phyloP scores from a whole-genome alignment of 192 early-diverging fungal species.

The Backusella australiensis region DNA sequence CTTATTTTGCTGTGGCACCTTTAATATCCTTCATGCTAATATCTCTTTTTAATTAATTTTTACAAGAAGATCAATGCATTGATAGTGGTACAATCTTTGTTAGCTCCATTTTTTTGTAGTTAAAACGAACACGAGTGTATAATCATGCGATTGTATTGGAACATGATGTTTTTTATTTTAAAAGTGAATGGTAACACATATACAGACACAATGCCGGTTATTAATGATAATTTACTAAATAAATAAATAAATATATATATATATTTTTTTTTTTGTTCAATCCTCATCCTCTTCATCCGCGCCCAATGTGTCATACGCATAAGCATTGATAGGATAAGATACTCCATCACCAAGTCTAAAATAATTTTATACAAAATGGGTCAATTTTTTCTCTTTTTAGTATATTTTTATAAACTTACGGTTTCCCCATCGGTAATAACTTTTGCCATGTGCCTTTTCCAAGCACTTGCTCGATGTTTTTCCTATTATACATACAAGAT shows the following conservation, averaged over 20 bases:
- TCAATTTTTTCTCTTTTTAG: neutral
- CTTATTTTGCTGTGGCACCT: neutral
- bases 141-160: neutral
- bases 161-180: neutral
- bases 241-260: neutral
- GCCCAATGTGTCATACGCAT: conserved; percentile 30
- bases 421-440: conserved; percentile 30
- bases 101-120: no score
- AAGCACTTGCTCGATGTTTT: conserved; percentile 34
- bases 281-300: conserved; percentile 28
- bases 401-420: conserved; percentile 18
- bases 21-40: neutral
- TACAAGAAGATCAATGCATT: neutral
- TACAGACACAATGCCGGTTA: neutral
- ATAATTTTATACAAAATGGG: neutral
- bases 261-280: neutral
- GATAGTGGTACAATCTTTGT: neutral
- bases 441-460: conserved; percentile 11
- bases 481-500: neutral
- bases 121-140: neutral
- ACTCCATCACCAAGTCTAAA: conserved; percentile 31
- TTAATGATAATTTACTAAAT: neutral
- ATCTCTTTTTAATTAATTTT: neutral
- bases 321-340: conserved; percentile 29
- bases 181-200: neutral